Conservation (phyloP, 495 filamentous ascomycete genomes). For the Xylaria sp. region DNA sequence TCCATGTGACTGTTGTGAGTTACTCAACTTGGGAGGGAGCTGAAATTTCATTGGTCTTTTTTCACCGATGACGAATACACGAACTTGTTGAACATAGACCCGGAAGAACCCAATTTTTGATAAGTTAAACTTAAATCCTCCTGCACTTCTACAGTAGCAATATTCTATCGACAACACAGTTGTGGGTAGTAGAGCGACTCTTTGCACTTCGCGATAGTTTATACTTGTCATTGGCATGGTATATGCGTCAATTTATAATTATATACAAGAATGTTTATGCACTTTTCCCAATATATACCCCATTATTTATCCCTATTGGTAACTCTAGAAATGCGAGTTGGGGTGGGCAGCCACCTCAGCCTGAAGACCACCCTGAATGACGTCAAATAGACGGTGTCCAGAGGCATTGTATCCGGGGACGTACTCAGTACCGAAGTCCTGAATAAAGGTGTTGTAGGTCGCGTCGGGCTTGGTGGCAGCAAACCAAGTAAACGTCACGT, state of each 20-base stretch:
- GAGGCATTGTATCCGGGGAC: constrained; percentile 25
- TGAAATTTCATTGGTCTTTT: background rate
- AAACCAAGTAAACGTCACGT: constrained; percentile 37
- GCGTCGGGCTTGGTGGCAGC: constrained; percentile 35
- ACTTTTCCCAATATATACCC: background rate
- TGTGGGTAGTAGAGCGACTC: too few relatives aligned
- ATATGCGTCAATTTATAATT: background rate
- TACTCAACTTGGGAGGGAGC: background rate
- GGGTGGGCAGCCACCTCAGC: constrained; percentile 5
- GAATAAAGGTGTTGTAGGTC: constrained; percentile 26
- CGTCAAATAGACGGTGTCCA: constrained; percentile 25
- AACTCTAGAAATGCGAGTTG: background rate
- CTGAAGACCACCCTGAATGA: constrained; percentile 23
- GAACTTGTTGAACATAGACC: background rate
- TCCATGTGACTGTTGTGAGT: background rate
- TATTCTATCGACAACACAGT: background rate
- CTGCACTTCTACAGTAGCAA: background rate
- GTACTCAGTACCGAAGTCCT: constrained; percentile 25
- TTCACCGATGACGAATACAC: background rate
- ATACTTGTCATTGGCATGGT: background rate
- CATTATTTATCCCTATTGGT: background rate
- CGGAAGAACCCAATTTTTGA: too few relatives aligned
- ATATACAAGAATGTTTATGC: constrained; percentile 6
- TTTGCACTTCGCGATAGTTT: too few relatives aligned
- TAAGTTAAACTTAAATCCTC: background rate